Conservation (phyloP, 1,139 yeast genomes). For the Chernovozyma aurita region DNA sequence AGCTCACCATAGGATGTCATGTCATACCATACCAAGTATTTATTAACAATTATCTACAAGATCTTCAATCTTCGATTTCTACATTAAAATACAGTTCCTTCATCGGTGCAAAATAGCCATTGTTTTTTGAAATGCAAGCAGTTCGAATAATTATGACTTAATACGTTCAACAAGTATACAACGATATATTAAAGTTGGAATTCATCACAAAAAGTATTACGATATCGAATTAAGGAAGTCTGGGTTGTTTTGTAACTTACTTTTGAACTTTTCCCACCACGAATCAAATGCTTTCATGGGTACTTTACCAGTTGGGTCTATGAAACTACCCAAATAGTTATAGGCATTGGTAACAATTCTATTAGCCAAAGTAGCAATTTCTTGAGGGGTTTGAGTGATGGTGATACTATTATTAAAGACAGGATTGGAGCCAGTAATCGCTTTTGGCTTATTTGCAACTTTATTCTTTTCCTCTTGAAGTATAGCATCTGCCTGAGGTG, state of each 20-base stretch:
- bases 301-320: slow-evolving; percentile 73
- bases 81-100: too few species aligned
- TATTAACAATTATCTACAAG: too few species aligned
- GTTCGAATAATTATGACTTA: too few species aligned
- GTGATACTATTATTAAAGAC: slow-evolving; percentile 12
- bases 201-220: too few species aligned
- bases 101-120: too few species aligned
- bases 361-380: slow-evolving; percentile 61
- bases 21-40: too few species aligned
- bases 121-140: too few species aligned
- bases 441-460: slow-evolving; percentile 12
- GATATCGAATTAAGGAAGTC: slow-evolving; percentile 57
- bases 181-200: too few species aligned
- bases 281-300: slow-evolving; percentile 85
- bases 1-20: too few species aligned
- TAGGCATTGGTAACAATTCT: slow-evolving; percentile 90
- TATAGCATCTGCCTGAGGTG: slow-evolving; percentile 50
- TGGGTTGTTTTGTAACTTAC: slow-evolving; percentile 74
- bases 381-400: slow-evolving; percentile 18
- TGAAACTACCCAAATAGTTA: slow-evolving; percentile 80
- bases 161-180: too few species aligned
- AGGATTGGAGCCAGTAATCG: neutral
- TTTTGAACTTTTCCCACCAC: slow-evolving; percentile 94
- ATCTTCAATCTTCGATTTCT: too few species aligned
- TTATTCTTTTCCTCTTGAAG: slow-evolving; percentile 34